These are phyloP conservation scores for Rubroboletus satanas DNA, from an alignment of 768 basidiomycete genomes.

Conservation along the genomic window DNA sequence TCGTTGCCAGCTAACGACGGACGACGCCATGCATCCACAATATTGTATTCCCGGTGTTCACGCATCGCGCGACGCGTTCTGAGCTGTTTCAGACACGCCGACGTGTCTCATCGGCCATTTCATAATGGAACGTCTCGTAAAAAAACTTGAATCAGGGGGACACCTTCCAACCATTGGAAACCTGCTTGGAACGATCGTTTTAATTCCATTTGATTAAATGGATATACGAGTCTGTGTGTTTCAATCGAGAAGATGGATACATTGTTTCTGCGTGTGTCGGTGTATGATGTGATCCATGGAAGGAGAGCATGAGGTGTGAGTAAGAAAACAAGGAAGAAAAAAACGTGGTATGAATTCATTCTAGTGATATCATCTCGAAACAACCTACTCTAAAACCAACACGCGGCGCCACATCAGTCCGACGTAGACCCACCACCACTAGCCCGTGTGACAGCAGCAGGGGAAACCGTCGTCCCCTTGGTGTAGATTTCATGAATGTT, in stretches of 20 bases:
- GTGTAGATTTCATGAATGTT: conserved; percentile 42
- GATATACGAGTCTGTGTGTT: not conserved
- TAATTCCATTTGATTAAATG: not conserved
- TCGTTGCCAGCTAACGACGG: too few relatives aligned
- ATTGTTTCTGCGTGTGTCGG: not conserved
- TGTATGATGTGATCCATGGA: not conserved
- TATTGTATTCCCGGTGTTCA: too few relatives aligned
- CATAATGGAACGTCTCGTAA: not conserved
- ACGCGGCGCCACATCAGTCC: conserved; percentile 4
- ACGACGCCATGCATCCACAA: too few relatives aligned
- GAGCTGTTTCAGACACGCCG: not conserved
- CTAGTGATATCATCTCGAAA: not conserved
- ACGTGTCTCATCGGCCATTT: not conserved
- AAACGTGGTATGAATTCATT: not conserved
- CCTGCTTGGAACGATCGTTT: not conserved
- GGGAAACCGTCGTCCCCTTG: conserved; percentile 9
- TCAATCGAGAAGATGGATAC: not conserved
- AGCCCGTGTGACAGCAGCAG: not conserved
- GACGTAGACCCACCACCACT: conserved; percentile 4
- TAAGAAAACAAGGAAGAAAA: not conserved
- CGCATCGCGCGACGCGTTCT: too few relatives aligned
- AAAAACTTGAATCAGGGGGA: not conserved
- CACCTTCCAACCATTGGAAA: not conserved
- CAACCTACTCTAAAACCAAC: not conserved
- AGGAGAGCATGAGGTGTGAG: not conserved